Percentiles rank a stretch among this genome's conserved stretches.
These are phyloP conservation scores for Wickerhamomyces canadensis DNA, from an alignment of 805 yeast species.

Conservation along the genomic window DNA sequence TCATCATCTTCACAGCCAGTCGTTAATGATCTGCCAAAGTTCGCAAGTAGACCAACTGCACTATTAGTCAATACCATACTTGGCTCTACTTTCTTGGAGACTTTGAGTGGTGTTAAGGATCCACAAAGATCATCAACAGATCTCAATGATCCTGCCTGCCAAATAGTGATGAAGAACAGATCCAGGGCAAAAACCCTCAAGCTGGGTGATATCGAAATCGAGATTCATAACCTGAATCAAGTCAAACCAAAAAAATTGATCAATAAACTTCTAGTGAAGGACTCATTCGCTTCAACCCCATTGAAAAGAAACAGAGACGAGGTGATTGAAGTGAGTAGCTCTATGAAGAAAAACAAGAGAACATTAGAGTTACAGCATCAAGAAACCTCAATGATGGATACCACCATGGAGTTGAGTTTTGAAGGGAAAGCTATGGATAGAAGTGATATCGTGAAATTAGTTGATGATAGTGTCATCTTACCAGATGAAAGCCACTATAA, in stretches of 20 bases:
- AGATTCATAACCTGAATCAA: conserved; percentile 4
- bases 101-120: background rate
- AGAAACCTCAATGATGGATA: conserved; percentile 9
- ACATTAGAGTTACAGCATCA: conserved; percentile 9
- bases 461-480: conserved; percentile 31
- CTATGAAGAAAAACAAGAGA: conserved; percentile 23
- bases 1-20: background rate
- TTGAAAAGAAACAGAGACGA: conserved; percentile 26
- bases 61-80: conserved; percentile 2
- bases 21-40: conserved; percentile 13
- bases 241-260: conserved; percentile 4
- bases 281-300: conserved; percentile 12
- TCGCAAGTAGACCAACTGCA: conserved; percentile 13
- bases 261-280: conserved; percentile 7
- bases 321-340: conserved; percentile 16
- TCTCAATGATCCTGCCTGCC: conserved; percentile 10
- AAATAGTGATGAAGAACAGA: conserved; percentile 8
- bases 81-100: conserved; percentile 9
- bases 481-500: conserved; percentile 25
- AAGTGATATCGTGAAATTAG: conserved; percentile 35
- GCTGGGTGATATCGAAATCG: conserved; percentile 16
- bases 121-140: background rate
- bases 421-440: conserved; percentile 42
- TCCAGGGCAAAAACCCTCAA: conserved; percentile 9
- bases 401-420: conserved; percentile 35